Conservation (phyloP, 2,329 filamentous ascomycete species). For the Aspergillus glaucus region DNA sequence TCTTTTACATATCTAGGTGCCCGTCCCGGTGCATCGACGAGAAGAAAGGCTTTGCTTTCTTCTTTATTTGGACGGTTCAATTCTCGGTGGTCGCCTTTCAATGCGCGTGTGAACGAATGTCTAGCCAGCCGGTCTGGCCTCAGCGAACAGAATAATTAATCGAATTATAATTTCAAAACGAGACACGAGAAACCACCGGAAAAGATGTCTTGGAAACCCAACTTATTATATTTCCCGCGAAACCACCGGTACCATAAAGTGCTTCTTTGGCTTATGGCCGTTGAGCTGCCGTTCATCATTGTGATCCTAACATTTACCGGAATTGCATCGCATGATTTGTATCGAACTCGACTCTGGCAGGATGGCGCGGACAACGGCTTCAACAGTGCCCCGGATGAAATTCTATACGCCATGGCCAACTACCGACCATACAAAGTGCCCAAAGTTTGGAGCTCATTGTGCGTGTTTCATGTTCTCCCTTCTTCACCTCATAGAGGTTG, state of each 20-base stretch:
- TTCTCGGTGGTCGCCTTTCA: too few species aligned
- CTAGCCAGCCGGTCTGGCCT: conserved; percentile 35
- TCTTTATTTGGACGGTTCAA: conserved; percentile 9
- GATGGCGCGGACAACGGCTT: conserved; percentile 57
- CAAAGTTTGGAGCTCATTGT: conserved; percentile 57
- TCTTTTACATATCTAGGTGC: too few species aligned
- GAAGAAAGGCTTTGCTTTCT: not conserved
- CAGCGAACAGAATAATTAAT: not conserved
- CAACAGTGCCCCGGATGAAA: conserved; percentile 53
- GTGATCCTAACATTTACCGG: conserved; percentile 55
- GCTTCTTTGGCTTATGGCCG: conserved; percentile 47
- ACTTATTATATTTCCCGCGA: conserved; percentile 44
- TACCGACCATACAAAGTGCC: conserved; percentile 50
- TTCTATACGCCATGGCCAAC: conserved; percentile 55
- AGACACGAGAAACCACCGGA: not conserved
- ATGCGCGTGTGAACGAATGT: conserved; percentile 21
- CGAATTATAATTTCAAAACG: not conserved
- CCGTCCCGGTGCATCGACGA: too few species aligned
- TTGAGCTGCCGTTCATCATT: conserved; percentile 54
- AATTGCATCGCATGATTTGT: conserved; percentile 56
- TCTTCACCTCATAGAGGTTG: not conserved
- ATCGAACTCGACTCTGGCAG: conserved; percentile 56
- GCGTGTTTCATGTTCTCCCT: conserved; percentile 18
- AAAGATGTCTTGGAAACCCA: not conserved
- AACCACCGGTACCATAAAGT: conserved; percentile 49